Percentiles rank a stretch among this genome's conserved stretches.
These are phyloP conservation scores for Polytrichum commune DNA, from an alignment of 225 moss, liverwort and hornwort species.

Conservation along the genomic window DNA sequence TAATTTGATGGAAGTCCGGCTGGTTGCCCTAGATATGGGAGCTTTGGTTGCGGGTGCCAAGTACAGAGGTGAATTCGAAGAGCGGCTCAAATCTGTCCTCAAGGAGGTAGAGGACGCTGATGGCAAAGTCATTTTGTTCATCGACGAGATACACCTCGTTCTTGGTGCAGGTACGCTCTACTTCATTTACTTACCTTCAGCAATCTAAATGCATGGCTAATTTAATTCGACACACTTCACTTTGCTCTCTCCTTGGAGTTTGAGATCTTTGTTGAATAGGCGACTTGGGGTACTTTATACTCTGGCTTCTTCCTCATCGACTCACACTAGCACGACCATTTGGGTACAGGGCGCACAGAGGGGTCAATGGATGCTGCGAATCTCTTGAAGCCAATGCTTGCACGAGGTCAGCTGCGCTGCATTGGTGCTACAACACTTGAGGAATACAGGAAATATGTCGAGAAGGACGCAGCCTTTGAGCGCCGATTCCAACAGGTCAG, in stretches of 20 bases:
- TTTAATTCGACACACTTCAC: not conserved
- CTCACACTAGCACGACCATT: not conserved
- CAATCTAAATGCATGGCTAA: not conserved
- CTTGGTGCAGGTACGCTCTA: conserved; percentile 54
- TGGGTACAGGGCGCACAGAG: conserved; percentile 50
- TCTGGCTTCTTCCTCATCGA: too few species aligned
- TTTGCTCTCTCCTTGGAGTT: not conserved
- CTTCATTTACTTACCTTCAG: not conserved
- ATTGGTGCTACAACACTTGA: conserved; percentile 90
- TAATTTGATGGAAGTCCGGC: conserved; percentile 75
- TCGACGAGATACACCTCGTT: conserved; percentile 92
- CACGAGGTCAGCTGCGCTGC: conserved; percentile 85
- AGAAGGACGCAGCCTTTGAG: conserved; percentile 96
- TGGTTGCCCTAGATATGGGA: conserved; percentile 90
- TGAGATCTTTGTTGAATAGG: not conserved
- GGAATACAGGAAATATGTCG: conserved; percentile 86
- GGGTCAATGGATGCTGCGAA: conserved; percentile 99
- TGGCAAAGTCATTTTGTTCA: conserved; percentile 88
- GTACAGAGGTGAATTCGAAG: conserved; percentile 92
- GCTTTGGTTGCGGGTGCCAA: conserved; percentile 89
- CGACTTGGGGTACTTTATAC: not conserved
- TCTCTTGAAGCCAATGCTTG: conserved; percentile 94
- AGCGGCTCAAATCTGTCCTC: conserved; percentile 81
- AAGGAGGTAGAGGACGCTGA: conserved; percentile 92
- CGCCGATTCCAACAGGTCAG: conserved; percentile 83